phyloP scores from a whole-genome alignment of 805 yeast species.

The Wickerhamiella occidentalis region DNA sequence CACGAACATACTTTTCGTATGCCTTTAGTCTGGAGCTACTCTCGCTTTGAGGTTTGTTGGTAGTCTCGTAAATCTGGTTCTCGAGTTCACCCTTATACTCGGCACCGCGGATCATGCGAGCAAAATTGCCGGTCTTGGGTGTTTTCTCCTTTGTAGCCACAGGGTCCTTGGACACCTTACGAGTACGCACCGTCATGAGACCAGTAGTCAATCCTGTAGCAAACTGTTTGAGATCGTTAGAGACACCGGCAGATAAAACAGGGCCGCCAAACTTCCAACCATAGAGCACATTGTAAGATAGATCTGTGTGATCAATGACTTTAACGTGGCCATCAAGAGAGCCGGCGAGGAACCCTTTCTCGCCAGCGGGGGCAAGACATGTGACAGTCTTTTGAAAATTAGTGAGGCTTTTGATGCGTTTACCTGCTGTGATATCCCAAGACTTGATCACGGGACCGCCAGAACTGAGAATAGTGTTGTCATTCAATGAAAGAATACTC shows the following conservation, averaged over 20 bases:
- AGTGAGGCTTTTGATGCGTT: constrained; percentile 52
- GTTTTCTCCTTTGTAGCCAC: constrained; percentile 21
- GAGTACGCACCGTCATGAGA: constrained; percentile 73
- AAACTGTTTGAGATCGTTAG: constrained; percentile 78
- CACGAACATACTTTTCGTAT: constrained; percentile 73
- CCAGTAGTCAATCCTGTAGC: constrained; percentile 91
- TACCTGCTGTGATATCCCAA: constrained; percentile 84
- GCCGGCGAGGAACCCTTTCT: constrained; percentile 77
- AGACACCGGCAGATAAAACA: constrained; percentile 76
- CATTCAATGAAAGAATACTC: constrained; percentile 58
- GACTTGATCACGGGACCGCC: constrained; percentile 75
- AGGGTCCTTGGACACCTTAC: constrained; percentile 52
- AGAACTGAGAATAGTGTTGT: constrained; percentile 70
- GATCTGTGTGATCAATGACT: constrained; percentile 65
- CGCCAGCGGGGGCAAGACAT: constrained; percentile 60
- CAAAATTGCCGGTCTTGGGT: constrained; percentile 44
- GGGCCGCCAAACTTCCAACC: constrained; percentile 98
- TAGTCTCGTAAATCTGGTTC: constrained; percentile 41
- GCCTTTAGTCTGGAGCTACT: constrained; percentile 43
- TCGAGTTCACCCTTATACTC: constrained; percentile 88
- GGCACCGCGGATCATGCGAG: constrained; percentile 78
- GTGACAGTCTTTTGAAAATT: constrained; percentile 94
- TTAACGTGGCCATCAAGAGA: constrained; percentile 96
- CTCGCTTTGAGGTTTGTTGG: constrained; percentile 32
- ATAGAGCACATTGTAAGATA: constrained; percentile 70